These are phyloP conservation scores for Endoconidiophora laricicola DNA, from an alignment of 2,329 filamentous ascomycete species.

Conservation along the genomic window DNA sequence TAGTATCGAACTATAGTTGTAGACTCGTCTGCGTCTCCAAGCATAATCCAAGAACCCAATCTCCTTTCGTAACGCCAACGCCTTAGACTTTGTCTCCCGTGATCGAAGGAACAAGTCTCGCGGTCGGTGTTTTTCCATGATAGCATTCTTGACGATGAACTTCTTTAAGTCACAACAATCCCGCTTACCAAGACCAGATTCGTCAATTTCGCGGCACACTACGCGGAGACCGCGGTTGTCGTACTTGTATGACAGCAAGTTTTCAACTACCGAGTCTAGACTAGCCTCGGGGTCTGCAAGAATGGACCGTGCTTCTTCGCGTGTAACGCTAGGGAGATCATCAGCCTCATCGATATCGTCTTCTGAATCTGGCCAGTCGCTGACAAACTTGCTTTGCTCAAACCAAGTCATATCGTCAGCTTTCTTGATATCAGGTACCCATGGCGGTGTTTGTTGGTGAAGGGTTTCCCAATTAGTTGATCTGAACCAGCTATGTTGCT, in stretches of 20 bases:
- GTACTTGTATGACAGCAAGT: constrained; percentile 31
- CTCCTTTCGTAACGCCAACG: constrained; percentile 65
- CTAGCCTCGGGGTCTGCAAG: constrained; percentile 26
- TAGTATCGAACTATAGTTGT: constrained; percentile 10
- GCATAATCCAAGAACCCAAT: constrained; percentile 83
- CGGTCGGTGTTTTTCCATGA: constrained; percentile 58
- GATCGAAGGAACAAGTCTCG: constrained; percentile 78
- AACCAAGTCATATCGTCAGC: constrained; percentile 77
- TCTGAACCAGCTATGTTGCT: constrained; percentile 71
- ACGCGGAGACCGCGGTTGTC: constrained; percentile 31
- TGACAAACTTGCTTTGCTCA: constrained; percentile 61
- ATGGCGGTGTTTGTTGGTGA: constrained; percentile 56
- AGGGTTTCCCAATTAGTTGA: constrained; percentile 63
- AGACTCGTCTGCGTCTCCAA: constrained; percentile 34
- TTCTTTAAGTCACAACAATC: constrained; percentile 30
- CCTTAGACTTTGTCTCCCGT: constrained; percentile 42
- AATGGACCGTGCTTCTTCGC: constrained; percentile 13
- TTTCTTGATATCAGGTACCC: constrained; percentile 54
- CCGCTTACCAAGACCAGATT: constrained; percentile 20
- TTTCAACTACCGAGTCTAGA: constrained; percentile 22
- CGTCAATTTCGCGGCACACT: constrained; percentile 32
- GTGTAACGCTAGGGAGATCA: constrained; percentile 7
- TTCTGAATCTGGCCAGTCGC: constrained; percentile 32
- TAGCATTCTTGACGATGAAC: constrained; percentile 35
- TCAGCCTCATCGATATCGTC: neutral